Percentiles rank a stretch among this genome's conserved stretches.
These are phyloP conservation scores for Phytophthora pseudosyringae DNA, from an alignment of 352 stramenopile genomes.

Conservation along the genomic window DNA sequence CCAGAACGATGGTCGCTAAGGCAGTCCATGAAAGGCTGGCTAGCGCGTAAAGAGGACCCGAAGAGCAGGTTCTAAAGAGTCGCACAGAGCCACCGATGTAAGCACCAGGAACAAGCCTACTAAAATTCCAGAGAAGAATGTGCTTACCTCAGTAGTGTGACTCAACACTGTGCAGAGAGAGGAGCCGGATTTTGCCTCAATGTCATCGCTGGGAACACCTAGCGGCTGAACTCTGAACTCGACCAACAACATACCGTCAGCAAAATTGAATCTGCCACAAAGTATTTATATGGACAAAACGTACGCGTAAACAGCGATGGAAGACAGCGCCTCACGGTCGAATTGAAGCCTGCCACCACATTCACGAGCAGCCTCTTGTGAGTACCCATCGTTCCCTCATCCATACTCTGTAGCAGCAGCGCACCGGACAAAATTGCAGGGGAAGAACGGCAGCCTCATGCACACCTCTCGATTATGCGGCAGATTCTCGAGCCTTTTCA, in stretches of 20 bases:
- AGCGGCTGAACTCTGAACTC: slow-evolving; percentile 44
- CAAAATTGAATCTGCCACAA: neutral
- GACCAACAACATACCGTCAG: neutral
- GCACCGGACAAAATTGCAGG: slow-evolving; percentile 67
- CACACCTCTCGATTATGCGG: slow-evolving; percentile 62
- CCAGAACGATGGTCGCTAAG: slow-evolving; percentile 54
- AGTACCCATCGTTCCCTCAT: neutral
- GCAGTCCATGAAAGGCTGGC: slow-evolving; percentile 60
- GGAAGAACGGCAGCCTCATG: slow-evolving; percentile 67
- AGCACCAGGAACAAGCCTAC: neutral
- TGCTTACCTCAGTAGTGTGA: slow-evolving; percentile 60
- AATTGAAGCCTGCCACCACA: slow-evolving; percentile 56
- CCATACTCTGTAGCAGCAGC: neutral
- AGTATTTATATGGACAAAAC: neutral
- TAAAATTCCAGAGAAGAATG: neutral
- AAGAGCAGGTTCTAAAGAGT: slow-evolving; percentile 48
- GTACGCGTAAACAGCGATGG: slow-evolving; percentile 72
- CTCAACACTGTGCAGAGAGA: slow-evolving; percentile 69
- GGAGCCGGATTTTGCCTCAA: slow-evolving; percentile 59
- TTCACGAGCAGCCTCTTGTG: neutral
- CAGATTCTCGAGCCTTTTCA: slow-evolving; percentile 57
- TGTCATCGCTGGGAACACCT: slow-evolving; percentile 56
- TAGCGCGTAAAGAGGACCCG: slow-evolving; percentile 53
- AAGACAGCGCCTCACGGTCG: slow-evolving; percentile 52
- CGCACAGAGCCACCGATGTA: neutral